Evolutionary conservation across 139 green algal species (phyloP), one percentile per base, ranked within the genome.

Genomic region (Eudorina sp.): DNA sequence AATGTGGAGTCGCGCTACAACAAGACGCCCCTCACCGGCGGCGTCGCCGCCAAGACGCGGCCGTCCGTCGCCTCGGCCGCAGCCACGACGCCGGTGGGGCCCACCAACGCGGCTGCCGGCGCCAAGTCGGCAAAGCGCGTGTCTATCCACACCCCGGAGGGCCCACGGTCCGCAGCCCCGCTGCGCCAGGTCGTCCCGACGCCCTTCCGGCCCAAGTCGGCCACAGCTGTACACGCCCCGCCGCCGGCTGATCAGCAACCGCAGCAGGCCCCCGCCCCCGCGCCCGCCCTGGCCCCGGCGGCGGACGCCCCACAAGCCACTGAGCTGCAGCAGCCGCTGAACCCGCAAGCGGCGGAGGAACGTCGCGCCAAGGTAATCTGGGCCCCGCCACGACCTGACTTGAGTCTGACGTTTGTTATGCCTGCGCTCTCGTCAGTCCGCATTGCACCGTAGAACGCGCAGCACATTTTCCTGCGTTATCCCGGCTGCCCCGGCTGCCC

Each of bases 41-140:
- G 36, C 1, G 27, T 36, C 11, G 36, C 75, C 3, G 51, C 75
- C 48, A 81, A 72, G 53, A 25, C 78, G 6, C 78, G 78, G 23
- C 64, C 78, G 14, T 68, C 78, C 0, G 0, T 41, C 18, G 45
- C 43, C 4, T 16, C 73, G 0, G 75, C 34, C 23, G 19, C 40
- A 11, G n/a, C 41, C 60, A 13, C 64, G 29, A 87, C 81, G 0
- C 81, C 81, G 1, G 64, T 69, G 21, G 81, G 62, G 25, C 64
- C 60, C 46, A 86, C 79, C 41, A 53, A 68, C 34, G 64, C 81
- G 2, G 64, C 81, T 6, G 38, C 43, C 0, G 64, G 62, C n/a
- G 46, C 62, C 45, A 87, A 87, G 81, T 87, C 81, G 7, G 8
- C n/a, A 11, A 87, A 87, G 81, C 81, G 81, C 43, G 81, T 87